phyloP scores from a whole-genome alignment of 371 early-diverging fungal genomes.

The Mucor ambiguus region DNA sequence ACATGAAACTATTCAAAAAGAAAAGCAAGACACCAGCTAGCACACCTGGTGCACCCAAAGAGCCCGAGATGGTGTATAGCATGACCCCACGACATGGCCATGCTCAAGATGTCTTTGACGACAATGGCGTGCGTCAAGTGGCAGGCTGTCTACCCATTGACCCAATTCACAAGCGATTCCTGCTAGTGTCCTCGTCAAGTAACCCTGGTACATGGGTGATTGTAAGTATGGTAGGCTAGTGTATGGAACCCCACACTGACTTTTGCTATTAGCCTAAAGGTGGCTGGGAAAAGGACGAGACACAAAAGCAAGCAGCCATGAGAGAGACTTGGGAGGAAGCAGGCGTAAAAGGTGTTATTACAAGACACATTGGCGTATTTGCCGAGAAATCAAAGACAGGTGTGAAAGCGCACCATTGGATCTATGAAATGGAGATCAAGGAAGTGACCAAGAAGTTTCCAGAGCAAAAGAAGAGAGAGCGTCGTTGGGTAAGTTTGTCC shows the following conservation, averaged over 20 bases:
- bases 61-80: constrained; percentile 5
- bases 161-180: constrained; percentile 39
- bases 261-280: constrained; percentile 49
- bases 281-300: constrained; percentile 64
- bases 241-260: not conserved
- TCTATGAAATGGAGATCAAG: constrained; percentile 61
- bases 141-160: constrained; percentile 63
- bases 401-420: constrained; percentile 49
- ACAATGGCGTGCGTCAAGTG: constrained; percentile 40
- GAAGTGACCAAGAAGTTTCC: constrained; percentile 54
- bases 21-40: constrained; percentile 1
- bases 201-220: constrained; percentile 51
- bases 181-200: constrained; percentile 50
- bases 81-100: constrained; percentile 37
- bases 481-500: constrained; percentile 50
- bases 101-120: constrained; percentile 35
- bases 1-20: constrained; percentile 1
- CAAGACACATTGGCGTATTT: constrained; percentile 49
- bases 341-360: constrained; percentile 52
- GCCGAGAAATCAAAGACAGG: constrained; percentile 46
- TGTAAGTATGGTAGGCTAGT: constrained; percentile 22
- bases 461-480: constrained; percentile 53
- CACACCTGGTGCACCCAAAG: not conserved
- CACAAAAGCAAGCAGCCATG: constrained; percentile 56
- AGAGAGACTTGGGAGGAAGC: constrained; percentile 67